Base-by-base conservation (phyloP, 129 eudicot genomes). In the Ambrosia trifida region DNA sequence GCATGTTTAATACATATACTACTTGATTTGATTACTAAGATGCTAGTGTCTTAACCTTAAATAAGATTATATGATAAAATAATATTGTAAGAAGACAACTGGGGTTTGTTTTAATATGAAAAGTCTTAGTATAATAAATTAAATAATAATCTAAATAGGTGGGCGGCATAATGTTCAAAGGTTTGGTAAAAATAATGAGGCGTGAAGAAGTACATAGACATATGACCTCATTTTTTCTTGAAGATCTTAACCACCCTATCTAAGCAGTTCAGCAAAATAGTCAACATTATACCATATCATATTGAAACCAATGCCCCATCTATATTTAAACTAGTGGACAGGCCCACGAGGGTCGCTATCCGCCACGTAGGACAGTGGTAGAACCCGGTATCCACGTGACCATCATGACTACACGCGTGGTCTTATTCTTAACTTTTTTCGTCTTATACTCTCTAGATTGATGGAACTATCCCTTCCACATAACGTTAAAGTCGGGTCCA, bases 211-310 rank as follows among this genome's bases (percentile, higher is more conserved):
- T 63, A 78, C 52, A 69, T n/a, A 60, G 14, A 41, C 16, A 68
- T 41, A 66, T 50, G 73, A 71, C 85, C 79, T 61, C 85, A 80
- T 76, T 68, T 24, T 24, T 76, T 76, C 54, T 77, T 64, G 72
- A 77, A 52, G 76, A 77, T 77, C 81, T 77, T 77, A 70, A 77
- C 81, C 76, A 77, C 81, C 59, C 73, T 43, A 62, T 71, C 73
- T 57, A 67, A 70, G 71, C 56, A 38, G 44, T 31, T 60, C 61
- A 60, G 56, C 76, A 76, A 68, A 57, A 69, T 76, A 70, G 76
- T 77, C 81, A 77, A 70, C 65, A 77, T 66, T 41, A 75, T 72
- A 78, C 68, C 74, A 67, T 47, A 58, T 20, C 72, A 69, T 64
- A 41, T 68, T 59, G 36, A 63, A 59, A 59, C 45, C 62, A 57